Evolutionary conservation across 2,329 filamentous ascomycete genomes (phyloP).

Genomic region (Trichophyton simii): DNA sequence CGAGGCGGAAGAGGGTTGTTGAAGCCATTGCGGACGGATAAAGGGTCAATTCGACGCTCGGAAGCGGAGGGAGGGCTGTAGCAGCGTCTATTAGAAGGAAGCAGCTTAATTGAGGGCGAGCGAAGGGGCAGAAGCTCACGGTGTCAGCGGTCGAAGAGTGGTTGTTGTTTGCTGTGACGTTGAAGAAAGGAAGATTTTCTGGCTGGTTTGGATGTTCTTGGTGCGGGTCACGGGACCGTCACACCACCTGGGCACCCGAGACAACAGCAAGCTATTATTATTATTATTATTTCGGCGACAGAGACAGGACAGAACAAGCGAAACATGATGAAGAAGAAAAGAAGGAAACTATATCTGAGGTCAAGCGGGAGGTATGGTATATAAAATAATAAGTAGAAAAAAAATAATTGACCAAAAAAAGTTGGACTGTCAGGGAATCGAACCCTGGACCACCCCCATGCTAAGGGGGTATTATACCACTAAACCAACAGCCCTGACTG

Average conservation of each 20-base stretch:
- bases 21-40: slow-evolving; percentile 47
- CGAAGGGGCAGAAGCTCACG: slow-evolving; percentile 6
- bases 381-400: neutral
- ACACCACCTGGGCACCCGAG: neutral
- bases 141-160: slow-evolving; percentile 7
- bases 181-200: slow-evolving; percentile 3
- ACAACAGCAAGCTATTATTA: neutral
- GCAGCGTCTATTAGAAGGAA: neutral
- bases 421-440: slow-evolving; percentile 14
- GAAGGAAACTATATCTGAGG: no score
- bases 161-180: slow-evolving; percentile 6
- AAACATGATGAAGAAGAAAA: neutral
- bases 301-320: neutral
- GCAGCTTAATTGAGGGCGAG: slow-evolving; percentile 4
- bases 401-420: slow-evolving; percentile 1
- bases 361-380: neutral
- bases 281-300: neutral
- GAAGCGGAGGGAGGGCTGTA: slow-evolving; percentile 1
- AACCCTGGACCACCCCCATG: slow-evolving; percentile 16
- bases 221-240: slow-evolving; percentile 1
- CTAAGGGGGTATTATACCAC: slow-evolving; percentile 12
- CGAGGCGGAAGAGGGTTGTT: slow-evolving; percentile 55
- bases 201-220: neutral
- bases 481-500: slow-evolving; percentile 7
- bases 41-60: neutral